Conservation (phyloP, 495 filamentous ascomycete genomes). For the Elasticomyces elasticus region DNA sequence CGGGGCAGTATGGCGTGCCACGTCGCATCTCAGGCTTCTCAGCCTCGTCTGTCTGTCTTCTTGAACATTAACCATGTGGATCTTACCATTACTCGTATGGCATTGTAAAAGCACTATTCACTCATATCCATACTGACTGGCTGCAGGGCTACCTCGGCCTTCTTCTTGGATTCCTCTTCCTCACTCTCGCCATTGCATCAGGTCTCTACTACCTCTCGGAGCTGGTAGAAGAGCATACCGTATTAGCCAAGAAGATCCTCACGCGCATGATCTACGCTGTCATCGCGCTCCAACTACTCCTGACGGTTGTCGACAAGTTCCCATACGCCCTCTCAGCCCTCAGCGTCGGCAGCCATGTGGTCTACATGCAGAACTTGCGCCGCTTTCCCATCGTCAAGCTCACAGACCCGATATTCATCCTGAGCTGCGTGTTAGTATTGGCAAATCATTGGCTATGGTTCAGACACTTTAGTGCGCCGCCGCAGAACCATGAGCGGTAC, state of each 20-base stretch:
- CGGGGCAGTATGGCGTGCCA: no score
- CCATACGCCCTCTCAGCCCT: conserved; percentile 63
- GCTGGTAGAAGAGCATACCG: conserved; percentile 94
- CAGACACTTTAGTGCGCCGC: conserved; percentile 64
- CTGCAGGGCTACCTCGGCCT: conserved; percentile 69
- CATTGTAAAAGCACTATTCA: neutral
- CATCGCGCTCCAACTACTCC: conserved; percentile 62
- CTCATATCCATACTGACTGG: conserved; percentile 47
- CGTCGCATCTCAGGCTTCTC: no score
- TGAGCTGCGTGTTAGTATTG: conserved; percentile 75
- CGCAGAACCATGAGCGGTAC: conserved; percentile 1
- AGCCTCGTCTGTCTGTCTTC: no score
- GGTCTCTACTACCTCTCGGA: conserved; percentile 98
- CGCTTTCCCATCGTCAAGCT: conserved; percentile 83
- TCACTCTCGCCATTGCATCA: conserved; percentile 68
- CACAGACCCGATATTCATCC: conserved; percentile 75
- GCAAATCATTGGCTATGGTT: conserved; percentile 98
- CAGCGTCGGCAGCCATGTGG: conserved; percentile 68
- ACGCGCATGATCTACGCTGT: conserved; percentile 76
- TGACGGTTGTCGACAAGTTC: conserved; percentile 74
- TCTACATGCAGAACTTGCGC: conserved; percentile 84
- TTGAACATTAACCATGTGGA: conserved; percentile 21
- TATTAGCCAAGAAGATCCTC: conserved; percentile 75
- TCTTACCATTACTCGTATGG: conserved; percentile 17
- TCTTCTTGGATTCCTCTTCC: conserved; percentile 79